Percentiles rank a stretch among this genome's conserved stretches.
Evolutionary conservation across 345 rosid species (phyloP).

Genomic region (Geranium rotundifolium): DNA sequence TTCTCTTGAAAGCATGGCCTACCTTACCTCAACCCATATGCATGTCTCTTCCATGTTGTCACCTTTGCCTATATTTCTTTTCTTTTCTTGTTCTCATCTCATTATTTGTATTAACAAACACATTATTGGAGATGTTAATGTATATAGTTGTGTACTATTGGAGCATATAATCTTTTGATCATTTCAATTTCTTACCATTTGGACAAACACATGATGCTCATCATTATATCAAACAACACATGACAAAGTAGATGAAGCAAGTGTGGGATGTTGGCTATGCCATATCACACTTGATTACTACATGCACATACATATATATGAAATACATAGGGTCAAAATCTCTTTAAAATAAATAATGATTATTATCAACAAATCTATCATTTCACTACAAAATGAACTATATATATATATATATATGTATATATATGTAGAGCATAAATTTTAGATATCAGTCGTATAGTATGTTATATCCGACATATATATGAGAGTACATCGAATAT

Average conservation of each 20-base stretch:
- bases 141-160: neutral
- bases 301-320: too few species aligned
- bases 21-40: conserved; percentile 15
- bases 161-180: conserved; percentile 4
- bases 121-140: too few species aligned
- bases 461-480: too few species aligned
- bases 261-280: conserved; percentile 14
- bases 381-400: too few species aligned
- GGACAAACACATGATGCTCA: conserved; percentile 21
- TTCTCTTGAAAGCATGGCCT: conserved; percentile 19
- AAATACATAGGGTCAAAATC: too few species aligned
- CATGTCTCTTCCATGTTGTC: conserved; percentile 13
- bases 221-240: conserved; percentile 8
- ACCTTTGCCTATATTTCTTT: conserved; percentile 5
- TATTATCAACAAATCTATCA: too few species aligned
- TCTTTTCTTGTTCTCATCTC: conserved; percentile 8
- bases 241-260: neutral
- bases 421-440: too few species aligned
- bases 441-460: too few species aligned
- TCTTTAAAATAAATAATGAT: too few species aligned
- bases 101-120: conserved; percentile 3
- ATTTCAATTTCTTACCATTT: conserved; percentile 8
- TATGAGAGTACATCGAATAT: too few species aligned
- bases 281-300: neutral
- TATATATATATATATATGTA: too few species aligned